Base-by-base conservation (phyloP, 176 grass and related monocot genomes). In the Elymus sibiricus region DNA sequence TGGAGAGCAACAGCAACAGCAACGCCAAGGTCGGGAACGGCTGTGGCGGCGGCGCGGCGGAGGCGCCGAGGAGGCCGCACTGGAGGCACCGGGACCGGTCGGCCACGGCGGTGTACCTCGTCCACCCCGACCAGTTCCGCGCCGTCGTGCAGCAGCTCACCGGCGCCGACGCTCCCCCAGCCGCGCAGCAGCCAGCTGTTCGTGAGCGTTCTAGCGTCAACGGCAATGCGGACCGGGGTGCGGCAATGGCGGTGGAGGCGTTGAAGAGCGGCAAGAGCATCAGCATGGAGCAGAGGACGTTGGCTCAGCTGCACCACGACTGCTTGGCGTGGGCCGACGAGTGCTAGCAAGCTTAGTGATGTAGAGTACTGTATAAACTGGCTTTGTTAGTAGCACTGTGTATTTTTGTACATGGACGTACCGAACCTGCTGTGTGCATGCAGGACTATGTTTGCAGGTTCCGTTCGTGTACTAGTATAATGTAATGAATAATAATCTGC, bases 121-220 rank as follows among this genome's bases (percentile, higher is more conserved):
- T 90, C 66, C 84, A 47, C 11, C 84, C 84, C 9, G 42, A 15
- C 26, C 74, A 90, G 43, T 90, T 90, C 67, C 80, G 89, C 25
- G 8, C 27, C 65, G 89, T 90, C 44, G 89, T 90, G 25, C 89
- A 90, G 75, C 75, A 83, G 28, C 89, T 90, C 75, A 87, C 89
- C 16, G 89, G 89, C 34, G 80, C 46, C 26, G 73, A 66, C 2
- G 25, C 80, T 32, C 32, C 40, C 0, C 19, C 62, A n/a, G n/a
- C n/a, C n/a, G n/a, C n/a, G n/a, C n/a, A n/a, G n/a, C n/a, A n/a
- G n/a, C n/a, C n/a, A n/a, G n/a, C n/a, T 43, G 8, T 7, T 1
- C 38, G 22, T 2, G 39, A 7, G 31, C 14, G 19, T 70, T 12
- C 79, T 69, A 2, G 42, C 0, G n/a, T 49, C 67, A 5, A 11